These are phyloP conservation scores for Spironucleus salmonicida DNA, from an alignment of 208 protist species.

Conservation along the genomic window DNA sequence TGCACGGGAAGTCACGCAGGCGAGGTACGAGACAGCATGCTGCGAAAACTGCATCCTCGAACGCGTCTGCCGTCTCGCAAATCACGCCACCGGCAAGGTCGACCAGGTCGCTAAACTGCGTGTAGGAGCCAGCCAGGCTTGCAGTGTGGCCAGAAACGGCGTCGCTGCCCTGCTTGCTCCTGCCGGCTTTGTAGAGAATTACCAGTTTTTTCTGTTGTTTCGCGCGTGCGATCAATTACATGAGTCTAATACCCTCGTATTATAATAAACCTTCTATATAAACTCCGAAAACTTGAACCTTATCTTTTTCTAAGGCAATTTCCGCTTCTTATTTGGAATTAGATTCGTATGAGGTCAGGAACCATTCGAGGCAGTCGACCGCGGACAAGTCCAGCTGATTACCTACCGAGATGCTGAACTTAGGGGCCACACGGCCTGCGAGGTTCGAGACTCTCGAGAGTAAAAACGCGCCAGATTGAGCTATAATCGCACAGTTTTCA, in stretches of 20 bases:
- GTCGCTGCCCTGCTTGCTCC: constrained; percentile 21
- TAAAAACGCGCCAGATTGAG: constrained; percentile 41
- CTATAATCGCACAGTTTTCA: constrained; percentile 29
- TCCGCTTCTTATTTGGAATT: neutral
- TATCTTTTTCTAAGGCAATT: too few species aligned
- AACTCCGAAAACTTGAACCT: constrained; percentile 3
- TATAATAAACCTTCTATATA: constrained; percentile 43
- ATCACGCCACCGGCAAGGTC: constrained; percentile 31
- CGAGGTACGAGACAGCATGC: neutral
- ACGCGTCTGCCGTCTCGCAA: constrained; percentile 17
- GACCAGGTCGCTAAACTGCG: constrained; percentile 34
- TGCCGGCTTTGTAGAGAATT: constrained; percentile 40
- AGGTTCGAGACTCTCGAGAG: constrained; percentile 36
- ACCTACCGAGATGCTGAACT: constrained; percentile 37
- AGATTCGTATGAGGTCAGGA: neutral
- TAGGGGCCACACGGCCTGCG: constrained; percentile 25
- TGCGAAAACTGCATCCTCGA: constrained; percentile 28
- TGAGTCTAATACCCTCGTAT: constrained; percentile 32
- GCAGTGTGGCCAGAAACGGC: constrained; percentile 43
- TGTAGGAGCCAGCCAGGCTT: constrained; percentile 42
- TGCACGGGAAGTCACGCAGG: neutral
- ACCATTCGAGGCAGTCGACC: constrained; percentile 41
- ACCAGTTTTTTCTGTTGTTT: constrained; percentile 24
- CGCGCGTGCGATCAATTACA: constrained; percentile 29
- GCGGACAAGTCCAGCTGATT: constrained; percentile 43